Evolutionary conservation across 352 stramenopile species (phyloP), one percentile per base, ranked within the genome.

Genomic region (Globisporangium yorkense): DNA sequence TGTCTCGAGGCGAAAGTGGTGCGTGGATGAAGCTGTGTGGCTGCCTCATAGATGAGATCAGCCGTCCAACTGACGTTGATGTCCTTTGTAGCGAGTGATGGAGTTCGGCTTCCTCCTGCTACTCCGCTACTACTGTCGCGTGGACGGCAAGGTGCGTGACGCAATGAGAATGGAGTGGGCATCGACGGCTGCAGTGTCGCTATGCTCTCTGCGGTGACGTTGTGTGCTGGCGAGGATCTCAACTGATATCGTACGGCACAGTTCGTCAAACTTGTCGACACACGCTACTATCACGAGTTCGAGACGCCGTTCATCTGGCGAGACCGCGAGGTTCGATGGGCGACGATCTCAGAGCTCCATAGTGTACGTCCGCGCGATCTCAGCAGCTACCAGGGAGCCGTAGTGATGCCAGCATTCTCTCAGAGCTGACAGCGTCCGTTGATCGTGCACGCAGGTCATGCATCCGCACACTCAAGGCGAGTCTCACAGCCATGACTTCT

Each of bases 281-380:
- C 74, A 1, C 72, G 78, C 24, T 87, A 87, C 52, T 87, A 87
- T 54, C 78, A 88, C 41, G 76, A 87, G 41, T 88, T 87, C 52
- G 74, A 59, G 12, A 37, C 76, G 40, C 50, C 68, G 2, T 81
- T 84, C 41, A 56, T 88, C 33, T 84, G 75, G 70, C 64, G 78
- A 39, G 78, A 87, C 57, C 68, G 75, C 24, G 70, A 88, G 61
- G 48, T 64, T 16, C 70, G 78, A 10, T 54, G 82, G 61, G 65
- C 68, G 6, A 72, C 39, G 5, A 66, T 80, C 15, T 20, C 35
- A 10, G 68, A 72, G 21, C 60, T 86, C 0, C 74, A 66, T n/a
- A 54, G 69, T 55, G 78, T 88, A 66, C 27, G 47, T 49, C 18
- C 44, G 13, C 27, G 35, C 21, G 16, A 35, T 15, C 35, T 41